Evolutionary conservation across 2,329 filamentous ascomycete genomes (phyloP), one percentile per base, ranked within the genome.

Genomic region (Pseudogymnoascus sp.): DNA sequence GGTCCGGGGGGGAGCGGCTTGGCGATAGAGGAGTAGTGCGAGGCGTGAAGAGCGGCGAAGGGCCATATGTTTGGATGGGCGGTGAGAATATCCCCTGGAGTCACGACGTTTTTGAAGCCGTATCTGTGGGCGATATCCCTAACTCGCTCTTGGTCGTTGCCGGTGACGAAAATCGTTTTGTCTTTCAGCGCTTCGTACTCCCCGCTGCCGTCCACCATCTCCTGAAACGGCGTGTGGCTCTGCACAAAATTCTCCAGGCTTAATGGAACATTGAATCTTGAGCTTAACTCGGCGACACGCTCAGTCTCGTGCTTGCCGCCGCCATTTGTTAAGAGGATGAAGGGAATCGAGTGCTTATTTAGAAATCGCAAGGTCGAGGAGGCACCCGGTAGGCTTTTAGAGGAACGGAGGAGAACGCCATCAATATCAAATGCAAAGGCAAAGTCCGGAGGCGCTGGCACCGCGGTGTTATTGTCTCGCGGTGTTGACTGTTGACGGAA

Each of bases 301-400:
- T 89, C 86, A 2, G 78, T 78, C 75, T 97, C 93, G 66, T 86
- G 84, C 71, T 89, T 91, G 63, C 94, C 94, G 43, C 94, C 94
- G 68, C 94, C 94, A 75, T 99, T 99, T 64, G 94, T 99, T 66
- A 99, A 81, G 35, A 99, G 84, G 70, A 99, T 93, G 77, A 96
- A 97, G 11, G 92, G 92, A 52, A 97, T 91, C 55, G 83, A 80
- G 70, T 92, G 82, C 55, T 81, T 76, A 68, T 92, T 85, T 19
- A 97, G 85, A 70, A 86, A 88, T 31, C 80, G 78, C 19, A 99
- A 82, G 12, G 92, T 83, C 70, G 90, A 81, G 1, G 84, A 79
- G 1, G 94, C 93, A 33, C 90, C 88, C 1, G 91, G 88, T 55
- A 97, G 86, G 2, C 90, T 86, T 65, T 87, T 84, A 3, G 89